phyloP scores from a whole-genome alignment of 257 asterid species.

The Salvia splendens region DNA sequence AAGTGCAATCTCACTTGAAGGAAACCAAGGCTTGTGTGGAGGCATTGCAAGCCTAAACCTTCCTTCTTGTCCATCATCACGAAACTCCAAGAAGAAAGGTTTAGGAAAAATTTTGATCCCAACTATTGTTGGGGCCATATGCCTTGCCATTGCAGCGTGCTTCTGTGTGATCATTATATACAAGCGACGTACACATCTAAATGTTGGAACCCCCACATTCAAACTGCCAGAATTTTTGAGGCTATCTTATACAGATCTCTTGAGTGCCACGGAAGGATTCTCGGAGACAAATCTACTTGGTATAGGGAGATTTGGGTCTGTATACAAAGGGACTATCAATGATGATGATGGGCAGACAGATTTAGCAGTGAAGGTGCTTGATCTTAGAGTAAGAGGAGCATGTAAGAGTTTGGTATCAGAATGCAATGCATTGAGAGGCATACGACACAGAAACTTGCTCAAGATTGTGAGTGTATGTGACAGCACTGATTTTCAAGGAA shows the following conservation, averaged over 20 bases:
- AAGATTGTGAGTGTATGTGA: no score
- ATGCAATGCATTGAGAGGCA: no score
- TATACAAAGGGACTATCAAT: neutral
- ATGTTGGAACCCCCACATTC: neutral
- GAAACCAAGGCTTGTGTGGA: neutral
- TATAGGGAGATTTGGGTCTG: neutral
- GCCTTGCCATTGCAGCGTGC: neutral
- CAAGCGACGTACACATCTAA: neutral
- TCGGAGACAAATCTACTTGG: neutral
- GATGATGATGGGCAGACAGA: neutral
- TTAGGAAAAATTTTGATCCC: neutral
- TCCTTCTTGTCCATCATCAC: neutral
- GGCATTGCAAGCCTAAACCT: neutral
- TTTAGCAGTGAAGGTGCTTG: slow-evolving; percentile 19
- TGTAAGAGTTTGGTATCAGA: slow-evolving; percentile 6
- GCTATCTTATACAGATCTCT: neutral
- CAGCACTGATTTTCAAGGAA: no score
- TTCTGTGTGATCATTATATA: neutral
- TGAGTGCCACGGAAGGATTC: neutral
- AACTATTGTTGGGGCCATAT: neutral
- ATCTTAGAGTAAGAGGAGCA: neutral
- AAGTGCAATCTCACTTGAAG: neutral
- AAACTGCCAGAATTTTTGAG: neutral
- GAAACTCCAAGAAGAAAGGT: neutral
- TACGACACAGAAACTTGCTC: no score